Evolutionary conservation across 1,284 basidiomycete species (phyloP).

Genomic region (Sporisorium iseilematis-ciliati): DNA sequence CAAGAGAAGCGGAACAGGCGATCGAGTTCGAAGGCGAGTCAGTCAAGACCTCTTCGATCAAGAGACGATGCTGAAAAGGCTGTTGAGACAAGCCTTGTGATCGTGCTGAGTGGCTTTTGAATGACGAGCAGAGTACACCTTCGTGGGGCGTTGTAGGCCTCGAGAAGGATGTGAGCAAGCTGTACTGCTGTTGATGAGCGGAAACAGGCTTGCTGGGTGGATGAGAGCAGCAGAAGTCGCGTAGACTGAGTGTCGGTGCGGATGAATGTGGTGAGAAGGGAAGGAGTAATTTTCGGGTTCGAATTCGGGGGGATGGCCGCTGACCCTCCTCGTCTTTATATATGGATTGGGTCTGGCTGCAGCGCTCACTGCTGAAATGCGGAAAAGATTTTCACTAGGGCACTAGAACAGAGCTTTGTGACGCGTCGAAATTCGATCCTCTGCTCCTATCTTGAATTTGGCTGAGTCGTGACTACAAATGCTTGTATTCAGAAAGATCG

Average conservation of each 20-base stretch:
- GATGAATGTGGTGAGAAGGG: constrained; percentile 54
- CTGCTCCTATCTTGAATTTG: constrained; percentile 11
- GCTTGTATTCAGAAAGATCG: background rate
- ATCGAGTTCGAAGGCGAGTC: constrained; percentile 33
- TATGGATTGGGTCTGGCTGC: constrained; percentile 8
- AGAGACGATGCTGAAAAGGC: constrained; percentile 25
- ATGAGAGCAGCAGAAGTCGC: constrained; percentile 37
- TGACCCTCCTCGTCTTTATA: constrained; percentile 30
- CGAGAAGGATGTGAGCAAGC: constrained; percentile 21
- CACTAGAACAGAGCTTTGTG: constrained; percentile 24
- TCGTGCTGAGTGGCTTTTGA: constrained; percentile 24
- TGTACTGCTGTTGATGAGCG: constrained; percentile 21
- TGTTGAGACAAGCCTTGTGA: constrained; percentile 8
- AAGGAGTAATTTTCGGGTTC: constrained; percentile 36
- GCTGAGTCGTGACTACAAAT: constrained; percentile 26
- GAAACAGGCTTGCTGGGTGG: constrained; percentile 20
- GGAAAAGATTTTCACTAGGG: constrained; percentile 13
- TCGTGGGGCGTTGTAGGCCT: constrained; percentile 3
- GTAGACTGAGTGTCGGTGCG: constrained; percentile 51
- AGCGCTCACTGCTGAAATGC: constrained; percentile 25
- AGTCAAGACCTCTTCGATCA: constrained; percentile 45
- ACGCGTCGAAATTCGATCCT: background rate
- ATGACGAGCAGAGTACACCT: constrained; percentile 21
- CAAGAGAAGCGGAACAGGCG: constrained; percentile 17
- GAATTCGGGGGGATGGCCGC: constrained; percentile 33